Conservation (phyloP, 306 rosid species). For the Quercus gilva region DNA sequence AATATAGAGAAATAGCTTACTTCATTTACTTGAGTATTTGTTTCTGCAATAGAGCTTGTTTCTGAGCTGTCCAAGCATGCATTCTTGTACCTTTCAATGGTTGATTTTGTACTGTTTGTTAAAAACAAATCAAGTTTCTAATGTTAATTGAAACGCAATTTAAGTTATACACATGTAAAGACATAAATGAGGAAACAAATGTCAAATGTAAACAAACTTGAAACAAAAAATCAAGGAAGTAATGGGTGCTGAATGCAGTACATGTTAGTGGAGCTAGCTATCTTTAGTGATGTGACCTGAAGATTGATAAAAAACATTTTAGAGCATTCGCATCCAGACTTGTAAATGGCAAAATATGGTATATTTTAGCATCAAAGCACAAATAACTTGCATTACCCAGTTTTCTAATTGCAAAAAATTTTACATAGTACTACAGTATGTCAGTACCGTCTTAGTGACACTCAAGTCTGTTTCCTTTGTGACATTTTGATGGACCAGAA, state of each 20-base stretch:
- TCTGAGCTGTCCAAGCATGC: slow-evolving; percentile 72
- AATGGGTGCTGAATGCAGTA: too few relatives aligned
- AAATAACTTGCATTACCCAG: too few relatives aligned
- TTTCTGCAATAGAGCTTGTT: slow-evolving; percentile 60
- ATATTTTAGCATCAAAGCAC: too few relatives aligned
- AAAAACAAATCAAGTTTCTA: background rate
- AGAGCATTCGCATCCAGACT: too few relatives aligned
- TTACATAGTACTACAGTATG: too few relatives aligned
- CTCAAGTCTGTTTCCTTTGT: background rate
- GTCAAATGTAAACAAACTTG: background rate
- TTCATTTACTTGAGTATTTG: slow-evolving; percentile 89
- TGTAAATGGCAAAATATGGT: too few relatives aligned
- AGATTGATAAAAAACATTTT: background rate
- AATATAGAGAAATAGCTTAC: slow-evolving; percentile 24
- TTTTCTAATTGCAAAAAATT: too few relatives aligned
- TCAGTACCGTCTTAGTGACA: too few relatives aligned
- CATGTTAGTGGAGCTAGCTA: background rate
- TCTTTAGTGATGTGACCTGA: background rate
- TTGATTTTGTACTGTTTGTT: slow-evolving; percentile 60
- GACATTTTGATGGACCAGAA: background rate
- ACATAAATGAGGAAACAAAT: background rate
- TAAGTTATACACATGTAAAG: background rate
- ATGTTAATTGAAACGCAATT: background rate
- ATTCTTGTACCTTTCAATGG: slow-evolving; percentile 88
- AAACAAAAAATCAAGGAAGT: background rate